Conservation (phyloP, 2,329 filamentous ascomycete species). For the Pezicula radicicola region DNA sequence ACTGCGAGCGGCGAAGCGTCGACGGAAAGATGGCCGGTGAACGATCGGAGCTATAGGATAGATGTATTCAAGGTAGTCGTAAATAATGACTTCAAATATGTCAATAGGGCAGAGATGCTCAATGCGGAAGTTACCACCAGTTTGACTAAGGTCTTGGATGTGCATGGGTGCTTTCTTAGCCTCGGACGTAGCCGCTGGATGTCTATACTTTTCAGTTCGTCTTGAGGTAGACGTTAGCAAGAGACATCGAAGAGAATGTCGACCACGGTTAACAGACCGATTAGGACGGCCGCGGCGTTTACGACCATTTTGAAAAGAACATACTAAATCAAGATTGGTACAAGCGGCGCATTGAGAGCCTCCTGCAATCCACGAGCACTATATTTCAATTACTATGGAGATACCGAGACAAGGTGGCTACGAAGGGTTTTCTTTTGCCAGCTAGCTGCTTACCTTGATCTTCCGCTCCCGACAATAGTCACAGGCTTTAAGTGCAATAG, state of each 20-base stretch:
- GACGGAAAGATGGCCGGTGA: conserved; percentile 13
- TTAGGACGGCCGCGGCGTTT: conserved; percentile 20
- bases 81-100: conserved; percentile 14
- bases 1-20: not conserved
- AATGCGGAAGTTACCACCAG: conserved; percentile 1
- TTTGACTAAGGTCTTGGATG: not conserved
- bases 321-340: conserved; percentile 11
- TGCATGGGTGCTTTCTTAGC: not conserved
- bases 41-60: conserved; percentile 20
- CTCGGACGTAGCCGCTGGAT: not conserved
- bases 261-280: conserved; percentile 7
- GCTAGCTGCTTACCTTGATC: conserved; percentile 4
- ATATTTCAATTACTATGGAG: not conserved
- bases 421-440: not conserved
- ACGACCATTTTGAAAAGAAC: conserved; percentile 19
- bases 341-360: conserved; percentile 13
- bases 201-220: not conserved
- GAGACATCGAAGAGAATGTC: not conserved
- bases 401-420: not conserved
- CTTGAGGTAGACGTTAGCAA: not conserved
- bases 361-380: not conserved
- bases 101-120: conserved; percentile 16
- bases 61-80: conserved; percentile 16
- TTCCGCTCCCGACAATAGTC: conserved; percentile 20
- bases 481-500: conserved; percentile 18